phyloP scores from a whole-genome alignment of 768 basidiomycete genomes.

The Pulveroboletus frians region DNA sequence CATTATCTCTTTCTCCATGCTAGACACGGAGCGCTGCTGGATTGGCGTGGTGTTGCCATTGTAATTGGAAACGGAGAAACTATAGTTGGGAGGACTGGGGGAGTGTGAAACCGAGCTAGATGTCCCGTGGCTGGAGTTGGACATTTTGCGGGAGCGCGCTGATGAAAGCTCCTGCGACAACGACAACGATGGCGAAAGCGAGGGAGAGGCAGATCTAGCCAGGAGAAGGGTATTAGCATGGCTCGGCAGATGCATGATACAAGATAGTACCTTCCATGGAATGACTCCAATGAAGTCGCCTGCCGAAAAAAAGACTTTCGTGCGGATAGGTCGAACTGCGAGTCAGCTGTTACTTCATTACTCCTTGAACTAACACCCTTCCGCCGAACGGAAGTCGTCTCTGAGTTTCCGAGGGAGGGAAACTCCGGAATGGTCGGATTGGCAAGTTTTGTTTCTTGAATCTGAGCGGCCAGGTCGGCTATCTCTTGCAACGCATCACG shows the following conservation, averaged over 20 bases:
- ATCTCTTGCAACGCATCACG: slow-evolving; percentile 87
- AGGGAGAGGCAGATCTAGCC: slow-evolving; percentile 82
- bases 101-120: slow-evolving; percentile 63
- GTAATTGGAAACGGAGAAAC: slow-evolving; percentile 48
- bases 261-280: slow-evolving; percentile 69
- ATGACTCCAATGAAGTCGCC: slow-evolving; percentile 81
- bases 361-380: slow-evolving; percentile 47
- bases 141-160: slow-evolving; percentile 79
- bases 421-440: slow-evolving; percentile 42
- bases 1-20: slow-evolving; percentile 94
- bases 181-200: slow-evolving; percentile 91
- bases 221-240: slow-evolving; percentile 12
- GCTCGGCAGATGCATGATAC: neutral
- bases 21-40: slow-evolving; percentile 72
- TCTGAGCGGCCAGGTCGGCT: slow-evolving; percentile 86
- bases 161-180: slow-evolving; percentile 95
- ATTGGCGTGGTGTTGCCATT: slow-evolving; percentile 23
- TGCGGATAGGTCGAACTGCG: slow-evolving; percentile 47
- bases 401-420: slow-evolving; percentile 37
- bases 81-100: slow-evolving; percentile 52
- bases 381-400: slow-evolving; percentile 45
- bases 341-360: slow-evolving; percentile 42
- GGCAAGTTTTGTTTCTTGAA: slow-evolving; percentile 77
- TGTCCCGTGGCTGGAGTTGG: slow-evolving; percentile 70
- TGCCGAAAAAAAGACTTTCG: slow-evolving; percentile 83